phyloP scores from a whole-genome alignment of 306 rosid genomes.

The Amphicarpaea edgeworthii region DNA sequence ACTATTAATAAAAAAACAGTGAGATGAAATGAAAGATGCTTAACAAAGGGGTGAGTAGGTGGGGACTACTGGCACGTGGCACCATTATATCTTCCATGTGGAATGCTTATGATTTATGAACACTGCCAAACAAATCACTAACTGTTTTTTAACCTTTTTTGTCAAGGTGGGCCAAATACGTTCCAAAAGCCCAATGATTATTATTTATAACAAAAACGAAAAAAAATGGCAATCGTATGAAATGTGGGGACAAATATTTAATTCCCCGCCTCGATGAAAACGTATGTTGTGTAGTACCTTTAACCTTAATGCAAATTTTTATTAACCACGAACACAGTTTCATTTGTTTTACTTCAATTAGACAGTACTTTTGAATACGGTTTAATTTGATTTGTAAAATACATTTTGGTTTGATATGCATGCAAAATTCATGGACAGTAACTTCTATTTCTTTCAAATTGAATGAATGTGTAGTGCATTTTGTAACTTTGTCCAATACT shows the following conservation, averaged over 20 bases:
- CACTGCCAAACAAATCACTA: no score
- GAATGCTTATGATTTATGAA: background rate
- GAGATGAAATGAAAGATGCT: no score
- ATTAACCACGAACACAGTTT: background rate
- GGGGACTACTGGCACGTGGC: background rate
- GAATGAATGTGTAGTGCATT: conserved; percentile 23
- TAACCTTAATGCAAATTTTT: background rate
- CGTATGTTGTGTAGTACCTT: no score
- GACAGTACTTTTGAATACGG: no score
- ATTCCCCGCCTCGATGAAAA: background rate
- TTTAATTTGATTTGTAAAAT: background rate
- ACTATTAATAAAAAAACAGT: no score
- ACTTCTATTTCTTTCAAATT: conserved; percentile 43
- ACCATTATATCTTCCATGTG: background rate
- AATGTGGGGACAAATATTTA: background rate
- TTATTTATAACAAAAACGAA: no score
- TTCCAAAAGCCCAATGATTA: no score
- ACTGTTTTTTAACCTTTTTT: no score
- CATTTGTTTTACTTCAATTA: background rate
- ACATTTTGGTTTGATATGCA: background rate
- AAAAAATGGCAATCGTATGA: background rate
- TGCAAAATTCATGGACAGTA: background rate
- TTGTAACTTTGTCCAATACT: conserved; percentile 29
- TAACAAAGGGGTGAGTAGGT: no score
- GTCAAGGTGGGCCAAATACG: no score